Percentiles rank a stretch among this genome's conserved stretches.
These are phyloP conservation scores for Trametes coccinea DNA, from an alignment of 768 basidiomycete genomes.

Conservation along the genomic window DNA sequence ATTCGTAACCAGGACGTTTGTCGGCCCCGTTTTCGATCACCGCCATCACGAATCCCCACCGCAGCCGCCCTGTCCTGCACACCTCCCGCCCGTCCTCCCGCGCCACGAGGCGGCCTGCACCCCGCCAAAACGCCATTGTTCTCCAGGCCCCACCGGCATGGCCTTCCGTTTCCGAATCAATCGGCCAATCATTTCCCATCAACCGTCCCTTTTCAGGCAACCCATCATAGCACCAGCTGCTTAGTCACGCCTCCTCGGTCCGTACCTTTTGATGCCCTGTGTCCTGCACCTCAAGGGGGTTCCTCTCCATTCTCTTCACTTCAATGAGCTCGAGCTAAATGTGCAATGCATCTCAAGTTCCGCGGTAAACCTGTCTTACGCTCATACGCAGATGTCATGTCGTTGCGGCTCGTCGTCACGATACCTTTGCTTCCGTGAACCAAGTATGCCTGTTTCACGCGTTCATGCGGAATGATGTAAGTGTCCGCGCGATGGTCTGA, in stretches of 20 bases:
- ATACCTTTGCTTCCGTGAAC: background rate
- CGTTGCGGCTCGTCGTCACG: background rate
- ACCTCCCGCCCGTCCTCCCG: background rate
- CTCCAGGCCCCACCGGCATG: background rate
- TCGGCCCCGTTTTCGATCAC: constrained; percentile 13
- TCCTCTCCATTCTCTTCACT: too few species aligned
- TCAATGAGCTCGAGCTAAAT: too few species aligned
- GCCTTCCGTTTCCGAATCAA: constrained; percentile 6
- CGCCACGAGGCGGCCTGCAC: constrained; percentile 4
- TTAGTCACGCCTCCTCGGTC: constrained; percentile 2
- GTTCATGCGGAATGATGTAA: background rate
- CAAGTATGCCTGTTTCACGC: background rate
- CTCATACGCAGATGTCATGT: too few species aligned
- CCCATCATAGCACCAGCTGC: constrained; percentile 3
- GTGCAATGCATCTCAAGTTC: too few species aligned
- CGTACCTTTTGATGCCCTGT: too few species aligned
- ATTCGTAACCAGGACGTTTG: constrained; percentile 4
- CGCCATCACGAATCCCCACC: constrained; percentile 4
- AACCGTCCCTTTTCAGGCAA: constrained; percentile 19
- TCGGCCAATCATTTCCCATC: constrained; percentile 18
- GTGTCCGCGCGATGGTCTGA: background rate
- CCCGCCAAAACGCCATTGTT: constrained; percentile 13
- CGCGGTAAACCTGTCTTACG: too few species aligned
- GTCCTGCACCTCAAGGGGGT: too few species aligned
- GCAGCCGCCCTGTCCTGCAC: background rate